These are phyloP conservation scores for Hapsidospora chrysogenum DNA, from an alignment of 495 filamentous ascomycete species.

Conservation along the genomic window DNA sequence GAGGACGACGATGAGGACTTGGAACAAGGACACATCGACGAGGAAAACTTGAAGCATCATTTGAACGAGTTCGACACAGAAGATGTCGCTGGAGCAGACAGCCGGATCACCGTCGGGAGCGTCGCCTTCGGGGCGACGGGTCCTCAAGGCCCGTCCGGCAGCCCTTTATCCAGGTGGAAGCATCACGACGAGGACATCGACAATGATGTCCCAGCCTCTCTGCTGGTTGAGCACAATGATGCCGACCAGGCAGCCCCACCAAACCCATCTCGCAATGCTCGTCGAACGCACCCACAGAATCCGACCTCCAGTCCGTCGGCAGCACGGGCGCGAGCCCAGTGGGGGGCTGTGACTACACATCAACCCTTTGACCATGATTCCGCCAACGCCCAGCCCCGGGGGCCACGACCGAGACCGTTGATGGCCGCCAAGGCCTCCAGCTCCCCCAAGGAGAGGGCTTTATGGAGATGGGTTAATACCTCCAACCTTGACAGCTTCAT, in stretches of 20 bases:
- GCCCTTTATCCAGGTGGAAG: neutral
- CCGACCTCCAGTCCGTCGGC: too few species aligned
- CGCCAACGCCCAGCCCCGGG: slow-evolving; percentile 32
- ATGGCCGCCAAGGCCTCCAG: slow-evolving; percentile 21
- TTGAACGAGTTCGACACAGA: slow-evolving; percentile 61
- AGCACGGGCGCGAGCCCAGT: too few species aligned
- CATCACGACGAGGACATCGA: slow-evolving; percentile 55
- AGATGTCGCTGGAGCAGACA: slow-evolving; percentile 44
- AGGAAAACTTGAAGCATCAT: slow-evolving; percentile 45
- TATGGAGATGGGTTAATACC: slow-evolving; percentile 94
- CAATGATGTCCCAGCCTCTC: slow-evolving; percentile 81
- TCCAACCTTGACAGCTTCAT: slow-evolving; percentile 85
- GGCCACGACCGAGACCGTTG: slow-evolving; percentile 6
- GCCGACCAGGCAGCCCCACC: too few species aligned
- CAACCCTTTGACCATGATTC: too few species aligned
- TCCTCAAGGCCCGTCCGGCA: neutral
- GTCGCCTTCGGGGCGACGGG: neutral
- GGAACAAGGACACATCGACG: slow-evolving; percentile 49
- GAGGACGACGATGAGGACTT: slow-evolving; percentile 53
- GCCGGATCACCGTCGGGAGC: slow-evolving; percentile 41
- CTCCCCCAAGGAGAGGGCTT: slow-evolving; percentile 65
- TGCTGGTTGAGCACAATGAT: slow-evolving; percentile 55
- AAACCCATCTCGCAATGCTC: too few species aligned
- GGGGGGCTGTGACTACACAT: too few species aligned
- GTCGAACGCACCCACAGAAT: too few species aligned